These are phyloP conservation scores for Mortierella sp. DNA, from an alignment of 371 early-diverging fungal species.

Conservation along the genomic window DNA sequence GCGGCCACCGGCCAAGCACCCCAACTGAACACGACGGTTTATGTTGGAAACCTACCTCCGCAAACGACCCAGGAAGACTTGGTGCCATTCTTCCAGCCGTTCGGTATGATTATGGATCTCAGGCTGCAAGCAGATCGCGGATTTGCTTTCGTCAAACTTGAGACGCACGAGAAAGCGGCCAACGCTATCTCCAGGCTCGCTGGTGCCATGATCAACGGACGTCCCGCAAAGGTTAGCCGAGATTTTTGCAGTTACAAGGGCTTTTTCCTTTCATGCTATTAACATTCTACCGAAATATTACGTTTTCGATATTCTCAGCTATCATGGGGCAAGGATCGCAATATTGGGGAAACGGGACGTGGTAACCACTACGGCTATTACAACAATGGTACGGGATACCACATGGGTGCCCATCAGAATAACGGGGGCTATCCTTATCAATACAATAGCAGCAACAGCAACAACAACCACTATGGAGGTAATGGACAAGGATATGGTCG, in stretches of 20 bases:
- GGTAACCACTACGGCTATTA: constrained; percentile 47
- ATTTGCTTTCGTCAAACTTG: constrained; percentile 90
- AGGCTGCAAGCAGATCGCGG: constrained; percentile 89
- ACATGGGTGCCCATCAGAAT: constrained; percentile 48
- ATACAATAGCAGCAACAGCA: constrained; percentile 29
- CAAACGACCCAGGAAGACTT: constrained; percentile 82
- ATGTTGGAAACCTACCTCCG: constrained; percentile 87
- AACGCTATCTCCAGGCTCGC: constrained; percentile 84
- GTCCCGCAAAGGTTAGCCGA: constrained; percentile 70
- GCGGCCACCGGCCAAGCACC: constrained; percentile 78
- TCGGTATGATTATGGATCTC: constrained; percentile 80
- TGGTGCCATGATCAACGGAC: constrained; percentile 77
- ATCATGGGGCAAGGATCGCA: constrained; percentile 92
- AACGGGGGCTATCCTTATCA: constrained; percentile 39
- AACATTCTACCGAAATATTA: not conserved
- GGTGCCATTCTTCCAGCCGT: constrained; percentile 77
- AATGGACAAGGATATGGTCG: constrained; percentile 39
- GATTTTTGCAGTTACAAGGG: not conserved
- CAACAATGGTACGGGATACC: constrained; percentile 40
- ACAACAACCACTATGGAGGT: constrained; percentile 30
- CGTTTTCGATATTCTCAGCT: constrained; percentile 57
- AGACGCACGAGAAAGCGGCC: constrained; percentile 90
- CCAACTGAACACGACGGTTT: constrained; percentile 85
- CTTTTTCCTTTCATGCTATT: not conserved
- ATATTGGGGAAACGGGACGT: constrained; percentile 56